phyloP scores from a whole-genome alignment of 1,284 basidiomycete species.

The Ganoderma resinaceum region DNA sequence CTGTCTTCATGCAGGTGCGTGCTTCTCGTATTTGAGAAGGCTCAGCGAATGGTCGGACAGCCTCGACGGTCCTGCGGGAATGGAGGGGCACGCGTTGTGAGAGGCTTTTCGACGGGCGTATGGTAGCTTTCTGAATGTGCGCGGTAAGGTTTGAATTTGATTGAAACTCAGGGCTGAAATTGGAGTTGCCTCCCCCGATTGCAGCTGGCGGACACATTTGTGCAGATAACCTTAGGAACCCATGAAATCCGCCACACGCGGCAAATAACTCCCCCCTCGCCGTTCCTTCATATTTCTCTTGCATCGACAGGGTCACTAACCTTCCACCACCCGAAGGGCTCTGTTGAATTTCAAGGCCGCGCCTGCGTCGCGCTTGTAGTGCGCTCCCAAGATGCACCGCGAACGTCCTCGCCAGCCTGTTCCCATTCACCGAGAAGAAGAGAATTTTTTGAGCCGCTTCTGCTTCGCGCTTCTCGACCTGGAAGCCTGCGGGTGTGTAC shows the following conservation, averaged over 20 bases:
- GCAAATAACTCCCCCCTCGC: background rate
- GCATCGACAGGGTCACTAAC: background rate
- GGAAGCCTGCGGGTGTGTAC: background rate
- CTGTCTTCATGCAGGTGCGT: background rate
- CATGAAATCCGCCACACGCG: background rate
- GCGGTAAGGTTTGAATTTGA: constrained; percentile 8
- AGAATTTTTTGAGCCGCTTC: background rate
- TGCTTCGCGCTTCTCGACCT: background rate
- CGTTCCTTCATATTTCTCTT: background rate
- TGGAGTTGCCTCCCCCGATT: background rate
- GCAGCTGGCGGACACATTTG: background rate
- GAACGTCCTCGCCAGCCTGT: background rate
- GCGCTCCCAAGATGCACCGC: background rate
- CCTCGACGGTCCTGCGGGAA: background rate
- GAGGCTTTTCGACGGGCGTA: constrained; percentile 1
- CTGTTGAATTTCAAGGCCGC: background rate
- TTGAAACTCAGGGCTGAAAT: background rate
- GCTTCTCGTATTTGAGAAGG: background rate
- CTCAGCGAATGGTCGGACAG: background rate
- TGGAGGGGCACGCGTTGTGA: background rate
- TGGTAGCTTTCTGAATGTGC: background rate
- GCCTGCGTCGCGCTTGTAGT: background rate
- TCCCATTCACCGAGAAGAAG: background rate
- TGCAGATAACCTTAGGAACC: constrained; percentile 1
- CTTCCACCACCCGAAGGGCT: background rate